Evolutionary conservation across 768 basidiomycete genomes (phyloP), one percentile per base, ranked within the genome.

Genomic region (Macrocybe gigantea): DNA sequence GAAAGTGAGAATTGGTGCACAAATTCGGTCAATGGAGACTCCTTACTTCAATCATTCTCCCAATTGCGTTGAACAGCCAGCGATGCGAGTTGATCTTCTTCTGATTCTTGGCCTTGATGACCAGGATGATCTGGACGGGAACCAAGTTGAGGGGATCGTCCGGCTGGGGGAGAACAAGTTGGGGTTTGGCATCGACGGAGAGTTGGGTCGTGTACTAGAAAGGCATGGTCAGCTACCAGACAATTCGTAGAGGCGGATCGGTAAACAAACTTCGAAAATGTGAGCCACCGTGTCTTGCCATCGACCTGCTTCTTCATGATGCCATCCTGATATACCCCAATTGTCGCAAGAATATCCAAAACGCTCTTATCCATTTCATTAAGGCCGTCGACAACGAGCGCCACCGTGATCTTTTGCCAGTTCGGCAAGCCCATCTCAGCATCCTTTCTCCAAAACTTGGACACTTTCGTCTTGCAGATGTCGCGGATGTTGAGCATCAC

Each of bases 401-500:
- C 86, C 10, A 95, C 92, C 2, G 82, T 82, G 60, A 98, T 93
- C 62, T 80, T 85, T 61, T 96, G 89, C 94, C 94, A 97, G 12
- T 77, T 83, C 38, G 90, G 88, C 46, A 78, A 74, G 35, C 90
- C 89, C 58, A 89, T 87, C 63, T 91, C 88, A 8, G 90, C 85
- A 42, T 77, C 78, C 51, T 80, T 78, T 45, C 84, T 78, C 89
- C 93, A 93, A 70, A 87, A 95, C 61, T 90, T 92, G 49, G 87
- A 91, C 59, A 88, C 86, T 65, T 93, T 93, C 40, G 91, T 93
- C 70, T 87, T 93, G 79, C 92, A 94, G 58, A 97, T 96, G 59
- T 98, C 88, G 52, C 94, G 88, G 54, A 97, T 94, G 67, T 98
- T 97, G 53, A 93, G 66, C 93, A 97, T 96, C 58, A 97, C 87